These are phyloP conservation scores for Detonula confervacea DNA, from an alignment of 352 stramenopile species.

Conservation along the genomic window DNA sequence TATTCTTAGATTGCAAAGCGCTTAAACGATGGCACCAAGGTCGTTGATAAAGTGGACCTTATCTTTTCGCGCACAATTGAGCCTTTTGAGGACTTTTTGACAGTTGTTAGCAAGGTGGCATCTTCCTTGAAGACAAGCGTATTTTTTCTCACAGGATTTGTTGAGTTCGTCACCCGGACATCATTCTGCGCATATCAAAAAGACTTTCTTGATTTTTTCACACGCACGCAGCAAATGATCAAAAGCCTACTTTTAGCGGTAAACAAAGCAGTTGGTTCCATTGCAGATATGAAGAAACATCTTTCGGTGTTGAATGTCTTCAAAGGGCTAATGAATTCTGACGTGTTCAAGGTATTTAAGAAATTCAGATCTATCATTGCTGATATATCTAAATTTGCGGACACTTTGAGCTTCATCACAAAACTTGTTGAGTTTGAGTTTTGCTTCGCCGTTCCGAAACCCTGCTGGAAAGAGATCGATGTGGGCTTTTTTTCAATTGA, in stretches of 20 bases:
- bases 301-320: conserved; percentile 1
- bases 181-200: conserved; percentile 22
- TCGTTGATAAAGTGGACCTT: background rate
- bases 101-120: conserved; percentile 3
- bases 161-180: conserved; percentile 22
- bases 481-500: background rate
- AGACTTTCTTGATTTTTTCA: background rate
- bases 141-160: conserved; percentile 4
- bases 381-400: background rate
- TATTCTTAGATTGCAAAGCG: conserved; percentile 12
- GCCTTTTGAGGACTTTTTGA: conserved; percentile 17
- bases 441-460: background rate
- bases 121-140: background rate
- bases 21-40: conserved; percentile 1
- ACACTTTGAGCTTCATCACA: conserved; percentile 9
- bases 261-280: background rate
- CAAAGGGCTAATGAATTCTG: background rate
- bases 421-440: background rate
- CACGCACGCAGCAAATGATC: conserved; percentile 7
- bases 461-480: background rate
- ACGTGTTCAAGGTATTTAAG: conserved; percentile 15
- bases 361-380: conserved; percentile 5
- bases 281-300: background rate
- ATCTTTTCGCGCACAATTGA: background rate
- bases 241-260: background rate